These are phyloP conservation scores for Aspergillus asperescens DNA, from an alignment of 495 filamentous ascomycete genomes.

Conservation along the genomic window DNA sequence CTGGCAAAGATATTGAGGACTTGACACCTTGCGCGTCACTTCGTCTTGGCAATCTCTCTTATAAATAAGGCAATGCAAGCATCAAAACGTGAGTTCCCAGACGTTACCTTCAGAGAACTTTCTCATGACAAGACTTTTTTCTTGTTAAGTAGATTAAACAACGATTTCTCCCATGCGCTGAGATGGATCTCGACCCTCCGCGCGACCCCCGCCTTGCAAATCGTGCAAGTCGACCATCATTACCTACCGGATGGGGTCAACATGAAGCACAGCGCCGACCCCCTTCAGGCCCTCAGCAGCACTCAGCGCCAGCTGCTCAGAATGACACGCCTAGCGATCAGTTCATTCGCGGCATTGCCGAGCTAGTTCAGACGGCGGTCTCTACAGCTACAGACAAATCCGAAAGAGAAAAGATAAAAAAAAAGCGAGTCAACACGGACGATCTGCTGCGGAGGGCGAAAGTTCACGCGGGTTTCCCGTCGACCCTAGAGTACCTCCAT, in stretches of 20 bases:
- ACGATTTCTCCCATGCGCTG: neutral
- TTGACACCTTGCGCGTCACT: neutral
- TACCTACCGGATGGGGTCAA: neutral
- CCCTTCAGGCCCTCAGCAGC: neutral
- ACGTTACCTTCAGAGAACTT: neutral
- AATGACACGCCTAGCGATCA: conserved; percentile 5
- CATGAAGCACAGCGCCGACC: neutral
- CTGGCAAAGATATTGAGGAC: neutral
- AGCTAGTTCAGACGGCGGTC: conserved; percentile 20
- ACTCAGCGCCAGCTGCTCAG: neutral
- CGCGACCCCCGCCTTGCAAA: conserved; percentile 11
- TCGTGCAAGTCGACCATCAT: neutral
- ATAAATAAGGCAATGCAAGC: neutral
- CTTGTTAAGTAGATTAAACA: neutral
- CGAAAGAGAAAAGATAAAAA: conserved; percentile 24
- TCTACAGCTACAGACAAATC: conserved; percentile 5
- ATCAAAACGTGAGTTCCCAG: neutral
- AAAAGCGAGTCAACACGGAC: conserved; percentile 15
- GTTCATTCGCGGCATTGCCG: conserved; percentile 17
- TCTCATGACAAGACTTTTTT: too few species aligned
- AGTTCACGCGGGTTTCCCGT: conserved; percentile 18
- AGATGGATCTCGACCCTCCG: conserved; percentile 4
- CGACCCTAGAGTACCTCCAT: conserved; percentile 18
- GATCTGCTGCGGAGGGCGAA: conserved; percentile 20
- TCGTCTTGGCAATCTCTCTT: neutral